Evolutionary conservation across 73 alveolate species (phyloP).

Genomic region (Uronychia binucleata): DNA sequence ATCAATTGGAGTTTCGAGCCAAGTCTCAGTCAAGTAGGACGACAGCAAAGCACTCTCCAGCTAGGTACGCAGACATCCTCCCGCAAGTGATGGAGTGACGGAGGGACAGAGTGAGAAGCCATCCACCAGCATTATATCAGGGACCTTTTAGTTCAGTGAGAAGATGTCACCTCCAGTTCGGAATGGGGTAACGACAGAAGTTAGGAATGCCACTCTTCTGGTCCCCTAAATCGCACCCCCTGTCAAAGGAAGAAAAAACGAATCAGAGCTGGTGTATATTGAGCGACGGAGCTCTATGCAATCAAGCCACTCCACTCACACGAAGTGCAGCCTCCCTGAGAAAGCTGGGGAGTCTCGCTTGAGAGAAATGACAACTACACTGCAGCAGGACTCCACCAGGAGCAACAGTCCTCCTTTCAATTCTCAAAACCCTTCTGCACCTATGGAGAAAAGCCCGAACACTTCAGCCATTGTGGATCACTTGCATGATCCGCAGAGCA

Average conservation of each 20-base stretch:
- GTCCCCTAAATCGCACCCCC: background rate
- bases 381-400: background rate
- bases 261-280: background rate
- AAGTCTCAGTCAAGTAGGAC: too few relatives aligned
- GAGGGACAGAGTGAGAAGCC: too few relatives aligned
- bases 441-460: too few relatives aligned
- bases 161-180: background rate
- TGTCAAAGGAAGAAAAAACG: background rate
- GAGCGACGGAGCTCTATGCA: background rate
- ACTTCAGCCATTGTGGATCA: background rate
- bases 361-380: background rate
- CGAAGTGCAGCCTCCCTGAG: background rate
- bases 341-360: background rate
- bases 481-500: background rate
- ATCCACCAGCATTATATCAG: too few relatives aligned
- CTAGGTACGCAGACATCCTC: too few relatives aligned
- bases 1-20: too few relatives aligned
- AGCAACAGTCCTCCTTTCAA: background rate
- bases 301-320: background rate
- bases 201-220: background rate
- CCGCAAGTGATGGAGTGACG: too few relatives aligned
- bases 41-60: too few relatives aligned
- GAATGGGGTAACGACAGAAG: background rate
- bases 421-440: background rate
- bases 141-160: too few relatives aligned